Percentiles rank a stretch among this genome's conserved stretches.
These are phyloP conservation scores for Chionographis japonica DNA, from an alignment of 106 monocot species.

Conservation along the genomic window DNA sequence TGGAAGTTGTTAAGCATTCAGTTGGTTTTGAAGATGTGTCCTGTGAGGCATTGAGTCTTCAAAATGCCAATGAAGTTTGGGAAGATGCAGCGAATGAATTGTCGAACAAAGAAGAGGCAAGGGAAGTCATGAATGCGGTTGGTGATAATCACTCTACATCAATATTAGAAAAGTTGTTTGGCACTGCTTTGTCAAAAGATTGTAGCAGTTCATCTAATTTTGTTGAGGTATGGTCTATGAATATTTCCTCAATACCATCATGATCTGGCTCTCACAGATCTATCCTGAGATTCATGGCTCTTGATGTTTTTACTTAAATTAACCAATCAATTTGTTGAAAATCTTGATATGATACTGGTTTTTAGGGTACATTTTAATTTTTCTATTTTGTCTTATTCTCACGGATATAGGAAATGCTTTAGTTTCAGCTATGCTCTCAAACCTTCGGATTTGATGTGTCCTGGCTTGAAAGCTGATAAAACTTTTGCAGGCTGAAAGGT, in stretches of 20 bases:
- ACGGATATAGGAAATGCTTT: no score
- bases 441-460: no score
- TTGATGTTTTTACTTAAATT: no score
- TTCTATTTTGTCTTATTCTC: no score
- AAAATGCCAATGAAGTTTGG: conserved; percentile 10
- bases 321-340: no score
- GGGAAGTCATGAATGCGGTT: neutral
- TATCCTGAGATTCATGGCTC: no score
- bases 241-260: neutral
- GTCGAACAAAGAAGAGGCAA: conserved; percentile 1
- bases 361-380: no score
- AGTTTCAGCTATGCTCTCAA: no score
- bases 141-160: conserved; percentile 20
- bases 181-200: conserved; percentile 14
- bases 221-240: conserved; percentile 21
- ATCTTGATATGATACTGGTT: no score
- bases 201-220: neutral
- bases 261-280: no score
- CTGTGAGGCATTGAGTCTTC: neutral
- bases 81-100: conserved; percentile 5
- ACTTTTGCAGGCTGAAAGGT: no score
- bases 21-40: conserved; percentile 4
- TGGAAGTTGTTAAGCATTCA: neutral
- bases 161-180: conserved; percentile 38
- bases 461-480: no score